phyloP scores from a whole-genome alignment of 345 rosid species.

The Salix koriyanagi region DNA sequence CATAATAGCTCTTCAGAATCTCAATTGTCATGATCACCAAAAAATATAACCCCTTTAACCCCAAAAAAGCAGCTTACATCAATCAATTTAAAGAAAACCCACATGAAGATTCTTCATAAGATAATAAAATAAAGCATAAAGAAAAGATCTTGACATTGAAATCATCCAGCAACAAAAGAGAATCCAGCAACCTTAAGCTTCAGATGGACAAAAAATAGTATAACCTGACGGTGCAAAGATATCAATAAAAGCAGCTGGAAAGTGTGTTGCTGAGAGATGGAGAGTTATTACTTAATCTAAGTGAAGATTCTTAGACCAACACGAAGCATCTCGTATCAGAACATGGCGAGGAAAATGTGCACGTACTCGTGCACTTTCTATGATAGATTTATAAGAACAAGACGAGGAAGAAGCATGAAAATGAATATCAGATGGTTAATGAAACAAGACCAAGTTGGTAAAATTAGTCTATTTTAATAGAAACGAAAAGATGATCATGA shows the following conservation, averaged over 20 bases:
- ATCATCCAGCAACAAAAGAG: not conserved
- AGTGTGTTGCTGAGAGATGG: not conserved
- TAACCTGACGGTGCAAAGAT: not conserved
- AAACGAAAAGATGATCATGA: too few species aligned
- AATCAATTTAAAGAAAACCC: conserved; percentile 29
- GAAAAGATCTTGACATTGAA: conserved; percentile 8
- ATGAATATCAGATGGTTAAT: not conserved
- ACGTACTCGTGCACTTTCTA: conserved; percentile 52
- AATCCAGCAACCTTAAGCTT: not conserved
- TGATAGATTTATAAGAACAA: not conserved
- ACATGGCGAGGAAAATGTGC: too few species aligned
- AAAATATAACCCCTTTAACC: conserved; percentile 1
- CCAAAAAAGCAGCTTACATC: not conserved
- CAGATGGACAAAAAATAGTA: not conserved
- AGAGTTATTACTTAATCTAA: not conserved
- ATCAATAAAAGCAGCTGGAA: not conserved
- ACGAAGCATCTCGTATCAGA: not conserved
- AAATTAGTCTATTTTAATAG: too few species aligned
- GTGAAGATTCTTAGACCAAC: not conserved
- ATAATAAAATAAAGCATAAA: conserved; percentile 14
- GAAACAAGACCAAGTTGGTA: too few species aligned
- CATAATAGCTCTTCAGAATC: conserved; percentile 8
- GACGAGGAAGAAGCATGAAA: not conserved
- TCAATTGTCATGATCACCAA: conserved; percentile 10
- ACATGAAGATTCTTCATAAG: conserved; percentile 18